phyloP scores from a whole-genome alignment of 2,329 filamentous ascomycete genomes.

The Pseudogymnoascus destructans region DNA sequence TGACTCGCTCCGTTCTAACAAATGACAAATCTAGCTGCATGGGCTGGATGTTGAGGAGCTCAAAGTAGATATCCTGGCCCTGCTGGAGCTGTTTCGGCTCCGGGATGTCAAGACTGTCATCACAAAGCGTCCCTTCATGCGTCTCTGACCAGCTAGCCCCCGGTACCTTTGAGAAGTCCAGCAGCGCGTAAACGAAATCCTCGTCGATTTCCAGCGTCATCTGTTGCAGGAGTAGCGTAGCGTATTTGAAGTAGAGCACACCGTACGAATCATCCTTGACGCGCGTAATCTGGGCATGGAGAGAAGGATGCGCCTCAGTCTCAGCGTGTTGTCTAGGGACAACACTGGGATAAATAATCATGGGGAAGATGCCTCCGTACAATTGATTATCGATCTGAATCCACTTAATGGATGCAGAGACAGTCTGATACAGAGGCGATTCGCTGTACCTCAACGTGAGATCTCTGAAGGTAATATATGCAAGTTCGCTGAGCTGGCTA shows the following conservation, averaged over 20 bases:
- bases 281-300: slow-evolving; percentile 80
- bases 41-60: slow-evolving; percentile 89
- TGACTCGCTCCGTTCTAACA: slow-evolving; percentile 90
- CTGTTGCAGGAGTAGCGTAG: slow-evolving; percentile 82
- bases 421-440: slow-evolving; percentile 83
- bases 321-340: slow-evolving; percentile 95
- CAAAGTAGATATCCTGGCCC: slow-evolving; percentile 94
- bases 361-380: slow-evolving; percentile 95
- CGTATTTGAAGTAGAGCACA: slow-evolving; percentile 97
- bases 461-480: slow-evolving; percentile 86
- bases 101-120: slow-evolving; percentile 80
- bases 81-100: slow-evolving; percentile 75
- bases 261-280: slow-evolving; percentile 98
- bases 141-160: slow-evolving; percentile 73
- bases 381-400: slow-evolving; percentile 98
- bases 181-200: slow-evolving; percentile 90
- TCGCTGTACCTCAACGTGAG: slow-evolving; percentile 86
- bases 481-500: slow-evolving; percentile 76
- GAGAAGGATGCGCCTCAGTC: slow-evolving; percentile 88
- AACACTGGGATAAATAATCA: slow-evolving; percentile 92
- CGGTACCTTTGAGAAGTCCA: slow-evolving; percentile 89
- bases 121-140: slow-evolving; percentile 72
- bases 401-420: slow-evolving; percentile 90
- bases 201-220: slow-evolving; percentile 98
- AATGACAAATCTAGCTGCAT: slow-evolving; percentile 98